Base-by-base conservation (phyloP, 2,329 filamentous ascomycete species). In the Fusarium keratoplasticum region DNA sequence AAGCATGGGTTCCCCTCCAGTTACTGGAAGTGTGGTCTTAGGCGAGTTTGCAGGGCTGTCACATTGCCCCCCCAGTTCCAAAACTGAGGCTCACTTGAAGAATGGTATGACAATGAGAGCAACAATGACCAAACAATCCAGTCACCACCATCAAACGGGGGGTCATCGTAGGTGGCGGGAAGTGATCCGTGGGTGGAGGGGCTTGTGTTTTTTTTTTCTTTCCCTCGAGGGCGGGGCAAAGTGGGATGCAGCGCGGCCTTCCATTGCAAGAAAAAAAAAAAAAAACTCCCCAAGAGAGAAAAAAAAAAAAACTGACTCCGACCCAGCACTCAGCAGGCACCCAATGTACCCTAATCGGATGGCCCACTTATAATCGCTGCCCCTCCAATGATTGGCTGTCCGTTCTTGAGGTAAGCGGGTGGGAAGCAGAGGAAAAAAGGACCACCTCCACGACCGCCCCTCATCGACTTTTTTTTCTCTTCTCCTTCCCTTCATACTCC, bases 401-500 rank as follows among this genome's bases (percentile, higher is more conserved):
- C 60, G 44, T 59, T 65, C 66, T 77, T 72, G 80, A 80, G 74
- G 78, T 78, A 78, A 80, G 77, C 75, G 71, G 73, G 76, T 75
- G 77, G 77, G 73, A 72, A 76, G 70, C 68, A 77, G 54, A 77
- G 72, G 78, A 81, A 82, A 83, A 83, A 81, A 77, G 76, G 80
- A 80, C 78, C 81, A 77, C 74, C 73, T 80, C 78, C 74, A 75
- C 77, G 78, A 78, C 77, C 77, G 80, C 82, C 82, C 83, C 83
- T 83, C 81, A 76, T 78, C 77, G 72, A 81, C 77, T 80, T 81
- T 83, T 84, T 83, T 58, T 67, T 72, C 79, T 83, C 82, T 84
- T 83, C 47, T 66, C 69, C 80, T 76, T 77, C 75, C 73, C 73
- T 78, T 73, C 76, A 77, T 77, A 76, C 75, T 79, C 75, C 79